phyloP scores from a whole-genome alignment of 2,329 filamentous ascomycete genomes.

The Phoma sp. region DNA sequence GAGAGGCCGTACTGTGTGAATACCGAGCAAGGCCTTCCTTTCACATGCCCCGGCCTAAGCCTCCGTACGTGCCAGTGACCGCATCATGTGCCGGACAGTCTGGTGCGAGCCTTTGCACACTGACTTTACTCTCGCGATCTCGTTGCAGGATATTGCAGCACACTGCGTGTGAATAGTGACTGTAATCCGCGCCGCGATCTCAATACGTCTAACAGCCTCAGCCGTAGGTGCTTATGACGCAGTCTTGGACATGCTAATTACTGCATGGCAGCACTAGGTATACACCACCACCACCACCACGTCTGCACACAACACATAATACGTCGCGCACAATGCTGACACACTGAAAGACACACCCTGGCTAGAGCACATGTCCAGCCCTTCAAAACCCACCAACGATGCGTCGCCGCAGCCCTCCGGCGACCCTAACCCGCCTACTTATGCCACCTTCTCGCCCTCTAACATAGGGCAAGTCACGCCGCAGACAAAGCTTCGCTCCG shows the following conservation, averaged over 20 bases:
- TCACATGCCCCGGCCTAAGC: slow-evolving; percentile 35
- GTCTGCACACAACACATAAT: slow-evolving; percentile 10
- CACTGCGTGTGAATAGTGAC: neutral
- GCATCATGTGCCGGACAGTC: slow-evolving; percentile 21
- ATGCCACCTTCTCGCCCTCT: slow-evolving; percentile 87
- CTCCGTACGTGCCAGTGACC: slow-evolving; percentile 20
- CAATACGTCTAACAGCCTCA: slow-evolving; percentile 24
- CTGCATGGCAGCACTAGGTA: slow-evolving; percentile 54
- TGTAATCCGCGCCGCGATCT: neutral
- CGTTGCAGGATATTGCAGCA: neutral
- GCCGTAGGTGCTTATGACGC: slow-evolving; percentile 45
- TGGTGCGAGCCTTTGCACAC: slow-evolving; percentile 11
- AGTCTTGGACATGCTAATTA: slow-evolving; percentile 29
- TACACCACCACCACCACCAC: slow-evolving; percentile 23
- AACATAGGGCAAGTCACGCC: slow-evolving; percentile 73
- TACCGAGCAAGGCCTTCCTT: slow-evolving; percentile 31
- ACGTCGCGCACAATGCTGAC: slow-evolving; percentile 37
- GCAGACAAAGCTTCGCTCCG: slow-evolving; percentile 79
- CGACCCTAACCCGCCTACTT: slow-evolving; percentile 69
- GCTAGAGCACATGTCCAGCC: slow-evolving; percentile 51
- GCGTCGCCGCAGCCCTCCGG: slow-evolving; percentile 45
- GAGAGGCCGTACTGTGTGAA: slow-evolving; percentile 9
- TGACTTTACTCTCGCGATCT: neutral
- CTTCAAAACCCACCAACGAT: slow-evolving; percentile 46
- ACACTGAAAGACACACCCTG: slow-evolving; percentile 48